Evolutionary conservation across 2,329 filamentous ascomycete species (phyloP).

Genomic region (Calcarisporium arbuscula): DNA sequence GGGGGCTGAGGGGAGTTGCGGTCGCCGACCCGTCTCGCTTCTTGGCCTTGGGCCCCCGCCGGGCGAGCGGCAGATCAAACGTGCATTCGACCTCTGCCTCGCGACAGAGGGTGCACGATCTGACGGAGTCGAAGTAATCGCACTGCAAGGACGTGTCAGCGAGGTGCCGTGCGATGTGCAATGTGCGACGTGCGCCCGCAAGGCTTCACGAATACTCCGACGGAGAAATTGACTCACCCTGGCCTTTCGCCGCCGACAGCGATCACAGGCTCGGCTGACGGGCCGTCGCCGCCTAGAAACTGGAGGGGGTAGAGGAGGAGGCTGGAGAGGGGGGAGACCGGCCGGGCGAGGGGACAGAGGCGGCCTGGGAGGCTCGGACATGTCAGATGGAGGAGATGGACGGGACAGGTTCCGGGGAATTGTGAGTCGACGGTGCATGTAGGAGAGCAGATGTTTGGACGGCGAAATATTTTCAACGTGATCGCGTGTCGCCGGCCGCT

Average conservation of each 20-base stretch:
- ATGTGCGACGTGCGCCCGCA: not conserved
- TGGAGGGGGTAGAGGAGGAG: constrained; percentile 10
- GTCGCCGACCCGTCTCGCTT: constrained; percentile 13
- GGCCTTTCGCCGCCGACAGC: constrained; percentile 29
- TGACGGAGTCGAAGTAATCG: constrained; percentile 15
- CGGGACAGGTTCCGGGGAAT: no score
- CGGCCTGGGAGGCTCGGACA: no score
- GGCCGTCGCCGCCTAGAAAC: constrained; percentile 12
- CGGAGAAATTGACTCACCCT: constrained; percentile 17
- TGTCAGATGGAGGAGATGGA: no score
- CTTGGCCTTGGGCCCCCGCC: constrained; percentile 31
- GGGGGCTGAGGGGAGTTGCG: constrained; percentile 6
- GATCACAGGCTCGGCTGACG: constrained; percentile 25
- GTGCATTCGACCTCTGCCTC: constrained; percentile 25
- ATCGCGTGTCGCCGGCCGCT: no score
- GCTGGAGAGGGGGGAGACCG: no score
- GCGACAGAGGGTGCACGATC: constrained; percentile 26
- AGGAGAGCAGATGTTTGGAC: no score
- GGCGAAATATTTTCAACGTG: no score
- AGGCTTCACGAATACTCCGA: constrained; percentile 11
- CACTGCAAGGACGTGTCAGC: constrained; percentile 16
- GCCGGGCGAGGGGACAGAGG: no score
- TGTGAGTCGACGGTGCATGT: no score
- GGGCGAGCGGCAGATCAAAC: constrained; percentile 30
- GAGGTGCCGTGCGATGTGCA: constrained; percentile 2